phyloP scores from a whole-genome alignment of 2,329 filamentous ascomycete genomes.

The Sclerotinia borealis region DNA sequence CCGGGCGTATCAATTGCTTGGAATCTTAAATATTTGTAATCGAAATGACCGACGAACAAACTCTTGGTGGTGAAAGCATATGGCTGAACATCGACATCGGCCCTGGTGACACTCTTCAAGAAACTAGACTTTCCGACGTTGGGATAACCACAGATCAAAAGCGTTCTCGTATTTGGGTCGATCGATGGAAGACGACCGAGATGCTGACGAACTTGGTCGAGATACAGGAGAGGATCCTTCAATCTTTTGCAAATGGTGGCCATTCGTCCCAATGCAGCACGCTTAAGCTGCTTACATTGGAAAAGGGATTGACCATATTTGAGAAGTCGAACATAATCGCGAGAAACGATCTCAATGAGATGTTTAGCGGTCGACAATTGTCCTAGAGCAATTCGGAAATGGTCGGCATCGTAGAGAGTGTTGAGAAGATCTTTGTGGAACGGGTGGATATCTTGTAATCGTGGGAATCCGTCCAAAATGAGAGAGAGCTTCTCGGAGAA shows the following conservation, averaged over 20 bases:
- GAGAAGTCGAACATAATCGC: constrained; percentile 92
- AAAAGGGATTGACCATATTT: constrained; percentile 96
- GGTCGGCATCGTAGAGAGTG: constrained; percentile 96
- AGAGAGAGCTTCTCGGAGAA: constrained; percentile 88
- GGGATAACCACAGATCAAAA: constrained; percentile 95
- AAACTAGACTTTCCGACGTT: constrained; percentile 98
- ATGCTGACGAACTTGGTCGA: constrained; percentile 96
- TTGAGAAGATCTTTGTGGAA: constrained; percentile 86
- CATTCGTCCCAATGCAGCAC: constrained; percentile 94
- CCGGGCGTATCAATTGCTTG: constrained; percentile 97
- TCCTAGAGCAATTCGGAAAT: constrained; percentile 93
- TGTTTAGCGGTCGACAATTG: constrained; percentile 95
- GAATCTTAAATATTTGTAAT: constrained; percentile 88
- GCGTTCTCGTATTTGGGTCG: constrained; percentile 92
- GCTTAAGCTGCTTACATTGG: constrained; percentile 98
- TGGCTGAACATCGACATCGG: constrained; percentile 94
- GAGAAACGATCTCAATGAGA: constrained; percentile 89
- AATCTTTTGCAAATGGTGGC: constrained; percentile 91
- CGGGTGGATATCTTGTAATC: constrained; percentile 89
- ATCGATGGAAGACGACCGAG: constrained; percentile 96
- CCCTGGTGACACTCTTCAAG: constrained; percentile 82
- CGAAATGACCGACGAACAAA: constrained; percentile 94
- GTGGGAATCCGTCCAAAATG: constrained; percentile 89
- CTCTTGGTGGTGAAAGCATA: constrained; percentile 99
- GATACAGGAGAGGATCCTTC: constrained; percentile 89